Conservation (phyloP, 176 grass and related monocot species). For the Melocanna baccifera region DNA sequence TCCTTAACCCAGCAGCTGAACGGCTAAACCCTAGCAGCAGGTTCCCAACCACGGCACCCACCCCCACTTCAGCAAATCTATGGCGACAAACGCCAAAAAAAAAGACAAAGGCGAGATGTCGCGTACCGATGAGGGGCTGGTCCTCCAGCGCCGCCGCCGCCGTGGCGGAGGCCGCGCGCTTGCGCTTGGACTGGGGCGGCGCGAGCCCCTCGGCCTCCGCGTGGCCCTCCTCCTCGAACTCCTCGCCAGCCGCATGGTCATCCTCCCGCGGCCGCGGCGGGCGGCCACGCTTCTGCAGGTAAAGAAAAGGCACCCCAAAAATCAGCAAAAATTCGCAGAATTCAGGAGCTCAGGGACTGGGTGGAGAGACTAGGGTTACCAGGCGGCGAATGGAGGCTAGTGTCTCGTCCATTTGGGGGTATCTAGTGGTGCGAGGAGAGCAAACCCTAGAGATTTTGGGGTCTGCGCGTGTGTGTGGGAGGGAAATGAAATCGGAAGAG, state of each 20-base stretch:
- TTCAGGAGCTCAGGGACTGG: not conserved
- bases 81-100: not conserved
- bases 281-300: conserved; percentile 46
- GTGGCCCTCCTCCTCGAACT: not conserved
- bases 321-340: not conserved
- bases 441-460: conserved; percentile 46
- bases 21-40: not conserved
- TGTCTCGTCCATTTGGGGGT: conserved; percentile 32
- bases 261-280: conserved; percentile 39
- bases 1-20: not conserved
- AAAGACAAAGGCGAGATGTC: not conserved
- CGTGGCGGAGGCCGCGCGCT: conserved; percentile 32
- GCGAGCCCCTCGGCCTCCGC: conserved; percentile 9
- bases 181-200: conserved; percentile 41
- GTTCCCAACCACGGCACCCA: not conserved
- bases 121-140: conserved; percentile 39
- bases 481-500: conserved; percentile 23
- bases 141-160: conserved; percentile 16
- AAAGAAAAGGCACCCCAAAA: not conserved
- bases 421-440: not conserved
- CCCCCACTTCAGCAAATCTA: not conserved
- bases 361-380: conserved; percentile 21
- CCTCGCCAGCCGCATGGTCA: conserved; percentile 20
- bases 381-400: conserved; percentile 37
- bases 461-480: not conserved